Base-by-base conservation (phyloP, 805 yeast species). In the Saccharomyces jurei region DNA sequence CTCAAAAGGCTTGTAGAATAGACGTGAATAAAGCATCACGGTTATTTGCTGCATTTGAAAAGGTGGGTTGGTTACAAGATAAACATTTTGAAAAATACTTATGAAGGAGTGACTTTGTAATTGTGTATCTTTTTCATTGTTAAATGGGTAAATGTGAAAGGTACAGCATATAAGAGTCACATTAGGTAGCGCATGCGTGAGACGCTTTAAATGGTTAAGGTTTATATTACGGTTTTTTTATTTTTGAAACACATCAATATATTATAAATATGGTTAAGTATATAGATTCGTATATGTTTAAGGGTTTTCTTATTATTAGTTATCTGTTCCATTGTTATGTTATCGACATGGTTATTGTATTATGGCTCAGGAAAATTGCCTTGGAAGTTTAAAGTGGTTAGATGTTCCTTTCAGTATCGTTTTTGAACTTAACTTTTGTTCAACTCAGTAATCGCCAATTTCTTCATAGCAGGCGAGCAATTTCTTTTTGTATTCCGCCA, bases 21-120 rank as follows among this genome's bases (percentile, higher is more conserved):
- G 97, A 92, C 71, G 97, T 91, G 44, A 92, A 92, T 71, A 92
- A 92, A 70, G 97, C 97, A 1, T 84, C 94, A 49, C 79, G 96
- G 59, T 74, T 91, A 54, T 91, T 80, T 73, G 94, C 94, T 32
- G 89, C 96, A 22, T 92, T 82, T 67, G 96, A 91, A 70, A 81
- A 81, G 67, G 92, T 87, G 51, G 97, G 97, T 47, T 88, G 97
- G 91, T 82, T 91, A 60, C 79, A 87, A 10, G 96, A 91, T 68
- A 71, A 73, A 21, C 80, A 83, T 70, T 89, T 89, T 68, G 68
- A 68, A 50, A 74, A 74, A 64, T 79, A 28, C 6, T 22, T 41
- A 26, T 10, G 25, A 36, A 11, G 44, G 22, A 14, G 9, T 21
- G 8, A 17, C 21, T 36, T 36, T 10, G 11, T 9, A 9, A 36